Conservation (phyloP, 495 filamentous ascomycete species). For the Annulohypoxylon stygium region DNA sequence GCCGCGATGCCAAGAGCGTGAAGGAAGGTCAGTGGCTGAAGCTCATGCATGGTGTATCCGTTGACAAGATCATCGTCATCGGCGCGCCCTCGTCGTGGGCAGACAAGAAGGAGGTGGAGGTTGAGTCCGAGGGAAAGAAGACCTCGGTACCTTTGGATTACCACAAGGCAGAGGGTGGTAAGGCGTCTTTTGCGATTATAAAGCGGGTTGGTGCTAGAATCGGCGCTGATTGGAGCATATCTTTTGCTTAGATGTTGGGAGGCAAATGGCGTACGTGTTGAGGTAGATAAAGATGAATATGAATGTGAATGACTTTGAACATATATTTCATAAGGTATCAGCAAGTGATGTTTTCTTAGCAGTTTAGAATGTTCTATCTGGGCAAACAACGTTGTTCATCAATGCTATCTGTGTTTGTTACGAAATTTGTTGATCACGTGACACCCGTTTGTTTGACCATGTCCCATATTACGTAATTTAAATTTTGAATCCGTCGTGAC, state of each 20-base stretch:
- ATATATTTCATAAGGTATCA: not conserved
- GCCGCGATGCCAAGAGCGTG: slow-evolving; percentile 66
- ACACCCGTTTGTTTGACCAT: not conserved
- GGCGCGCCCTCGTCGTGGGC: slow-evolving; percentile 81
- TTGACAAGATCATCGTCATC: slow-evolving; percentile 87
- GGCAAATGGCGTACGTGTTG: not conserved
- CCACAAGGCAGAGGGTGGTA: slow-evolving; percentile 68
- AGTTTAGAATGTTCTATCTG: not conserved
- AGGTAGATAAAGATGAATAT: slow-evolving; percentile 32
- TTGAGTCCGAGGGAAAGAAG: slow-evolving; percentile 77
- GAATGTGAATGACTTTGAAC: slow-evolving; percentile 9
- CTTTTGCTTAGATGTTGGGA: slow-evolving; percentile 53
- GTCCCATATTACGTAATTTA: not conserved
- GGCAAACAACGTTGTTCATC: not conserved
- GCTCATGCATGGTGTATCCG: slow-evolving; percentile 77
- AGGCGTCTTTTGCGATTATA: slow-evolving; percentile 83
- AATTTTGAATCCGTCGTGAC: not conserved
- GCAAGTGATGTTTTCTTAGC: no score
- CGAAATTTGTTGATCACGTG: not conserved
- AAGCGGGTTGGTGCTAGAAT: slow-evolving; percentile 82
- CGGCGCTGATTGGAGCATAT: slow-evolving; percentile 85
- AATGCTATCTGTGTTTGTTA: not conserved
- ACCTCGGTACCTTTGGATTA: slow-evolving; percentile 71
- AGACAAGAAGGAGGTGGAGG: slow-evolving; percentile 72
- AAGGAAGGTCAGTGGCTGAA: slow-evolving; percentile 81